Percentiles rank a stretch among this genome's conserved stretches.
Evolutionary conservation across 352 stramenopile species (phyloP).

Genomic region (Pythium phragmiticola): DNA sequence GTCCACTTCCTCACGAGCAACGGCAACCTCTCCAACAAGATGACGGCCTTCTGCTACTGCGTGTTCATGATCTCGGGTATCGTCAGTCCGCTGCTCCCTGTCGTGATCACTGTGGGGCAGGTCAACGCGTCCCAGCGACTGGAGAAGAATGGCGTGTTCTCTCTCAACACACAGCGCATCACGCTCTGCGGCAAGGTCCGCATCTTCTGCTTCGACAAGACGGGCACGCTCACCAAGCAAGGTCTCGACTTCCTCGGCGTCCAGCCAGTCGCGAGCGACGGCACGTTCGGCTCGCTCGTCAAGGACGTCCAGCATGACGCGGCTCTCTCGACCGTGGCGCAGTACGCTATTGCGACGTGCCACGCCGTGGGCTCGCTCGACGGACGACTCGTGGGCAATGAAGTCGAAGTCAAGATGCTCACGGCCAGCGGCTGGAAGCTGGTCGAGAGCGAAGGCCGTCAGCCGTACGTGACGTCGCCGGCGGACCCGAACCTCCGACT

Average conservation of each 20-base stretch:
- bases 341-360: slow-evolving; percentile 76
- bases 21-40: slow-evolving; percentile 58
- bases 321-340: slow-evolving; percentile 10
- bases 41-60: slow-evolving; percentile 48
- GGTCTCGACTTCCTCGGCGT: slow-evolving; percentile 15
- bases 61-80: slow-evolving; percentile 59
- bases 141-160: slow-evolving; percentile 49
- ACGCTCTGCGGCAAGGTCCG: slow-evolving; percentile 50
- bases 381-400: slow-evolving; percentile 79
- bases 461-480: slow-evolving; percentile 35
- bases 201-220: slow-evolving; percentile 76
- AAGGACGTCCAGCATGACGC: slow-evolving; percentile 2
- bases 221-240: slow-evolving; percentile 55
- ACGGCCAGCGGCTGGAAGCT: slow-evolving; percentile 67
- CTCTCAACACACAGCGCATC: slow-evolving; percentile 63
- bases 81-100: slow-evolving; percentile 44
- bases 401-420: slow-evolving; percentile 90
- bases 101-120: slow-evolving; percentile 56
- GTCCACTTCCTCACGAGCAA: slow-evolving; percentile 46
- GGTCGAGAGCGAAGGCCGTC: slow-evolving; percentile 31
- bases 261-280: slow-evolving; percentile 15
- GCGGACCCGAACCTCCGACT: slow-evolving; percentile 41
- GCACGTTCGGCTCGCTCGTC: slow-evolving; percentile 22
- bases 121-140: slow-evolving; percentile 60
- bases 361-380: slow-evolving; percentile 77